A percentile compares a stretch with the other conserved stretches of the same genome.
phyloP scores from a whole-genome alignment of 2,329 filamentous ascomycete genomes.

The Phialophora tarda region DNA sequence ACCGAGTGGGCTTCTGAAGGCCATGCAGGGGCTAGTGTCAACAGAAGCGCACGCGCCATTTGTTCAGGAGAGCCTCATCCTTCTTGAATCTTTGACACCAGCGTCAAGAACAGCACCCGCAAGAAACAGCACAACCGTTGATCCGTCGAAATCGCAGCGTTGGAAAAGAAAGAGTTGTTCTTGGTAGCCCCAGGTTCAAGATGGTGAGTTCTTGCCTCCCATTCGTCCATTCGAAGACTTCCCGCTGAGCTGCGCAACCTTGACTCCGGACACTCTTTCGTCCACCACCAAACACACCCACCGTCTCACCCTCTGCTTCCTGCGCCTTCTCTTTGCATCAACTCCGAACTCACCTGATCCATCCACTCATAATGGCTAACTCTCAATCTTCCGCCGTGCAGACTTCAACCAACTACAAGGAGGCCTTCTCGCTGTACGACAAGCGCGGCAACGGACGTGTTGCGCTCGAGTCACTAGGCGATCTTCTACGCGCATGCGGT shows the following conservation, averaged over 20 bases:
- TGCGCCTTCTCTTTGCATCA: conserved; percentile 9
- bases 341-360: neutral
- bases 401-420: conserved; percentile 97
- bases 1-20: conserved; percentile 15
- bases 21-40: conserved; percentile 29
- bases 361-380: conserved; percentile 33
- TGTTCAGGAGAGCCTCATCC: conserved; percentile 31
- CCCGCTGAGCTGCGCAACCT: conserved; percentile 9
- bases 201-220: conserved; percentile 34
- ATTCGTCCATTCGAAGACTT: conserved; percentile 32
- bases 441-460: conserved; percentile 98
- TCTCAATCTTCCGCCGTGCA: conserved; percentile 48
- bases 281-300: conserved; percentile 5
- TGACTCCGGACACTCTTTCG: conserved; percentile 19
- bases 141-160: neutral
- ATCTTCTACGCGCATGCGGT: conserved; percentile 92
- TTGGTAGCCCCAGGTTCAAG: conserved; percentile 16
- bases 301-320: conserved; percentile 2
- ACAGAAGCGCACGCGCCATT: conserved; percentile 27
- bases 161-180: conserved; percentile 12
- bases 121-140: neutral
- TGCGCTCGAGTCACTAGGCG: conserved; percentile 81
- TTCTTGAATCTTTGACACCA: conserved; percentile 16
- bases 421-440: conserved; percentile 99
- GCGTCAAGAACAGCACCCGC: conserved; percentile 4